A percentile compares a stretch with the other conserved stretches of the same genome.
Evolutionary conservation across 1,284 basidiomycete genomes (phyloP).

Genomic region (Fomitopsis pinicola): DNA sequence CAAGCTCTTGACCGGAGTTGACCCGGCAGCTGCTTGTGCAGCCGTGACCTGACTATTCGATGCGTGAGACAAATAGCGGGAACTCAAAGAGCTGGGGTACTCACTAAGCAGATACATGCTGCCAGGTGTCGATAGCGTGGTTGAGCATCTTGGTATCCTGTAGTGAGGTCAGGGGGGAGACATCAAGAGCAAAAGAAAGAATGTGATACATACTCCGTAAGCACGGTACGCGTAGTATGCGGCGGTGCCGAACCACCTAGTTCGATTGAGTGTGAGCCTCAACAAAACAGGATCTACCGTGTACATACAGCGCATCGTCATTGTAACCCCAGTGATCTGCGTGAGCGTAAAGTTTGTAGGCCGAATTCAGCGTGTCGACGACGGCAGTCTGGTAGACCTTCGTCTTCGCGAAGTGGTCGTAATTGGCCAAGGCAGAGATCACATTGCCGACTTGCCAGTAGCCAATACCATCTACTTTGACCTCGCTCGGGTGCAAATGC

Average conservation of each 20-base stretch:
- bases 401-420: conserved; percentile 1
- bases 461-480: not conserved
- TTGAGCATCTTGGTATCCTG: conserved; percentile 31
- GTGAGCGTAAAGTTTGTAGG: conserved; percentile 32
- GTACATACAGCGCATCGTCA: conserved; percentile 36
- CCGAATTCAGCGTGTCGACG: conserved; percentile 36
- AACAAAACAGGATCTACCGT: not conserved
- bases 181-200: too few species aligned
- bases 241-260: conserved; percentile 48
- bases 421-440: not conserved
- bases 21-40: conserved; percentile 32
- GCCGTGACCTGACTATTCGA: conserved; percentile 26
- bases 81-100: conserved; percentile 9
- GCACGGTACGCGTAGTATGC: conserved; percentile 44
- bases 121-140: conserved; percentile 46
- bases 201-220: conserved; percentile 27
- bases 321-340: conserved; percentile 43
- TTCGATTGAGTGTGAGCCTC: not conserved
- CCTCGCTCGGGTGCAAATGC: not conserved
- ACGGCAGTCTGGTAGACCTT: conserved; percentile 26
- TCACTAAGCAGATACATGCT: conserved; percentile 40
- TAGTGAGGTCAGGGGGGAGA: too few species aligned
- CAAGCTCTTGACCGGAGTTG: conserved; percentile 36
- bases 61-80: conserved; percentile 19
- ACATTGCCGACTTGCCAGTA: conserved; percentile 1